phyloP scores from a whole-genome alignment of 2,329 filamentous ascomycete species.

The Emericellopsis cladophorae region DNA sequence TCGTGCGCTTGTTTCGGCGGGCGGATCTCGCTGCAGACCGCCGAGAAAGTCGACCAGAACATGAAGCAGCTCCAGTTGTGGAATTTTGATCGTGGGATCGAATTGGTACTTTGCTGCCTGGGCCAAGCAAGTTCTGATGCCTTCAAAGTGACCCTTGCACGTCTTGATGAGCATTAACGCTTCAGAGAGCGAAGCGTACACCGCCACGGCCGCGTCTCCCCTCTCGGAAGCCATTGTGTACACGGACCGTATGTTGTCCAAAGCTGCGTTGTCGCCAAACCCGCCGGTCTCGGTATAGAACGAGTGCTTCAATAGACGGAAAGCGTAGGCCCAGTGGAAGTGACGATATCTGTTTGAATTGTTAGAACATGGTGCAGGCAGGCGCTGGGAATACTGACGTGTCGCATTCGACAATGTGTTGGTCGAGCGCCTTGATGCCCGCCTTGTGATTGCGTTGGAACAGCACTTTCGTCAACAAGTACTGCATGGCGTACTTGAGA shows the following conservation, averaged over 20 bases:
- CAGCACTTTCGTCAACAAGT: constrained; percentile 56
- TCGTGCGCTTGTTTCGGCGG: constrained; percentile 44
- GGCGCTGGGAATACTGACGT: constrained; percentile 29
- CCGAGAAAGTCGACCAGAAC: constrained; percentile 60
- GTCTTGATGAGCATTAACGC: constrained; percentile 56
- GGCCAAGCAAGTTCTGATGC: constrained; percentile 63
- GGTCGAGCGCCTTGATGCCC: constrained; percentile 59
- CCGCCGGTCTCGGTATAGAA: constrained; percentile 51
- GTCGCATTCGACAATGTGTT: constrained; percentile 54
- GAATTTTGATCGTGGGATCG: constrained; percentile 47
- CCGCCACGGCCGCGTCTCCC: constrained; percentile 50
- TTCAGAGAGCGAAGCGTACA: constrained; percentile 55
- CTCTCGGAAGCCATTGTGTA: constrained; percentile 43
- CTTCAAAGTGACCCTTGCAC: constrained; percentile 50
- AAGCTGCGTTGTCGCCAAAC: constrained; percentile 46
- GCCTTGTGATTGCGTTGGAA: constrained; percentile 61
- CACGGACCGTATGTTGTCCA: constrained; percentile 59
- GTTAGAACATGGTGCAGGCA: not conserved
- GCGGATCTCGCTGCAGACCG: constrained; percentile 50
- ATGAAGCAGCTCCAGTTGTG: constrained; percentile 53
- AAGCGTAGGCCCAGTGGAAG: constrained; percentile 62
- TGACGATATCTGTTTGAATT: constrained; percentile 42
- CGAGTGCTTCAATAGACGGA: constrained; percentile 60
- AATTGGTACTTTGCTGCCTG: constrained; percentile 60
- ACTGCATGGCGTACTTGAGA: constrained; percentile 67